Conservation (phyloP, 148 eudicot genomes). For the Rhododendron griersonianum region DNA sequence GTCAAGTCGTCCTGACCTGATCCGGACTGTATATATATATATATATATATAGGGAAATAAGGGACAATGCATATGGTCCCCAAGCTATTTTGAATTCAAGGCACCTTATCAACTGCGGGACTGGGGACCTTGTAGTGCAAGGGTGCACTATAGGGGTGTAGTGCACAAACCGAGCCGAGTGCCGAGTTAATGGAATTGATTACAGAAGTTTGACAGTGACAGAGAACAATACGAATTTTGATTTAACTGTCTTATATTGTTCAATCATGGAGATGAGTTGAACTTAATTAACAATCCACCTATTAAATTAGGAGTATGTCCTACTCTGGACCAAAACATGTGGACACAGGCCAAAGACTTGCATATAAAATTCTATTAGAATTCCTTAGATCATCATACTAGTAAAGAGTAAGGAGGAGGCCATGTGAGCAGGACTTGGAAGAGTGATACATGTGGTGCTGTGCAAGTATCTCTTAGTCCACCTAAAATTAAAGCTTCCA, state of each 20-base stretch:
- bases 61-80: background rate
- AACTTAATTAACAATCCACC: background rate
- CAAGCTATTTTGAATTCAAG: background rate
- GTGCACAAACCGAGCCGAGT: background rate
- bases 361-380: background rate
- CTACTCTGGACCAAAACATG: background rate
- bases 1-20: no score
- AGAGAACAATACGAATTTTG: background rate
- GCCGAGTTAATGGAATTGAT: background rate
- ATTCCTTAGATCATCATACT: no score
- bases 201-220: background rate
- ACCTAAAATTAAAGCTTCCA: background rate
- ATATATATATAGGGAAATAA: background rate
- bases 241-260: background rate
- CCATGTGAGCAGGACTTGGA: background rate
- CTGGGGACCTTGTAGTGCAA: background rate
- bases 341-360: background rate
- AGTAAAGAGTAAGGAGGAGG: no score
- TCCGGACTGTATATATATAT: no score
- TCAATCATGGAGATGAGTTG: background rate
- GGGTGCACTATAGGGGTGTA: background rate
- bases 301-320: background rate
- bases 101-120: background rate
- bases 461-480: background rate
- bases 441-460: background rate